Evolutionary conservation across 164 flowering plant species (phyloP), one percentile per base, ranked within the genome.

Genomic region (Dillenia turbinata): DNA sequence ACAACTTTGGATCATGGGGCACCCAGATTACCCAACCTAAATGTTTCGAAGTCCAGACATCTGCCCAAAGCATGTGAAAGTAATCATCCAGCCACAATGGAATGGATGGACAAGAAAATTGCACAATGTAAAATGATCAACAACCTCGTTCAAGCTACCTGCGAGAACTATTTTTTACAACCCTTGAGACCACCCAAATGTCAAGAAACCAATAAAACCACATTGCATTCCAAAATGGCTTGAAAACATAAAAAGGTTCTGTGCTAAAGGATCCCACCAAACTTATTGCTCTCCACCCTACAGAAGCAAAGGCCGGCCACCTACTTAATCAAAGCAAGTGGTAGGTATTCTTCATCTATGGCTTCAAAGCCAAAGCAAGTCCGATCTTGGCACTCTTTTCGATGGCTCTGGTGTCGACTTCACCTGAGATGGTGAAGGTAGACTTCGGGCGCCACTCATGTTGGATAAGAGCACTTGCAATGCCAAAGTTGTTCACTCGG

Each of bases 391-490:
- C 85, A 48, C 85, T 85, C 81, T 86, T 90, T 53, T 88, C 92
- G 50, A 83, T 79, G 13, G 90, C 84, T 62, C 82, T 75, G 16
- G 95, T 78, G 72, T 90, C 97, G 16, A 88, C 95, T 64, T 90
- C 94, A 52, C 88, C 95, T 0, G 92, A 86, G 45, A 90, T 74
- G 60, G 92, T 88, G 75, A 90, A 63, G 9, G 83, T 78, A 9
- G 94, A 88, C 62, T 81, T 88, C 12, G 92, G 88, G 44, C 88
- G 80, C 95, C 95, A 90, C 73, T 83, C 88, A 14, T 90, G 95
- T 77, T 90, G 97, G 70, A 90, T 72, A 26, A 90, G 90, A 45
- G 88, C 91, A 59, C 79, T 88, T 8, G 78, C 91, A 70, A 72
- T 83, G 9, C 97, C 95, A 64, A 66, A 75, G 80, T 76, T 90